phyloP scores from a whole-genome alignment of 2,329 filamentous ascomycete genomes.

The Nothophoma quercina region DNA sequence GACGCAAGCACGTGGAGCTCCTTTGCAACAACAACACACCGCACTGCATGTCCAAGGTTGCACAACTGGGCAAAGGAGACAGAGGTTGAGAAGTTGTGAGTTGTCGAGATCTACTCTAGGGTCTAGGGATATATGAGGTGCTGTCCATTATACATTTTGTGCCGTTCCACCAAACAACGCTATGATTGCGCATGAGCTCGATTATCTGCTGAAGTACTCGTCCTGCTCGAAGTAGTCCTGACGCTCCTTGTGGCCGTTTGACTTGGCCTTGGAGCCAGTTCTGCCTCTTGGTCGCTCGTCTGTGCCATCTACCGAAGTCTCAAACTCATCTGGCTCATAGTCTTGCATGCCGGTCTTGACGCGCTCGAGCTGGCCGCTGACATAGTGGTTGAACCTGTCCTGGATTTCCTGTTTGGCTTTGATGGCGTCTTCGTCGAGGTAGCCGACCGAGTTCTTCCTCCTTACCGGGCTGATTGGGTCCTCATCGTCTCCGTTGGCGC shows the following conservation, averaged over 20 bases:
- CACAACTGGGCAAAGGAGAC: slow-evolving; percentile 3
- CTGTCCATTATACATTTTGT: slow-evolving; percentile 17
- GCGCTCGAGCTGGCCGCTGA: slow-evolving; percentile 79
- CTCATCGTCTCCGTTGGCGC: slow-evolving; percentile 46
- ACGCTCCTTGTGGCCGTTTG: slow-evolving; percentile 34
- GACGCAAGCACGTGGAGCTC: slow-evolving; percentile 21
- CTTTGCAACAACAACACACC: background rate
- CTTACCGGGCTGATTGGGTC: slow-evolving; percentile 35
- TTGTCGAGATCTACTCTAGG: slow-evolving; percentile 31
- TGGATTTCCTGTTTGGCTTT: slow-evolving; percentile 48
- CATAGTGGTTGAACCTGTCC: slow-evolving; percentile 79
- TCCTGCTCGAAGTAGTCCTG: slow-evolving; percentile 43
- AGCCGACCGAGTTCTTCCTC: slow-evolving; percentile 58
- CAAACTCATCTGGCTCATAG: slow-evolving; percentile 68
- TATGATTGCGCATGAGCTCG: background rate
- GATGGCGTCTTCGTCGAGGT: slow-evolving; percentile 61
- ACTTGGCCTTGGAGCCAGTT: slow-evolving; percentile 22
- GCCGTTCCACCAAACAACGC: slow-evolving; percentile 10
- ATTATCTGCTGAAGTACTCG: slow-evolving; percentile 35
- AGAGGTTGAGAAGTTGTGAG: background rate
- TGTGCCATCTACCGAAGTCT: slow-evolving; percentile 61
- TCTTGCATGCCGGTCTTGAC: slow-evolving; percentile 68
- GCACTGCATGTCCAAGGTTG: background rate
- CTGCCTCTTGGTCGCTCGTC: slow-evolving; percentile 20
- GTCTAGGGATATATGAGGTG: slow-evolving; percentile 26